Percentiles rank a stretch among this genome's conserved stretches.
Evolutionary conservation across 495 filamentous ascomycete genomes (phyloP).

Genomic region (Articulospora tetracladia): DNA sequence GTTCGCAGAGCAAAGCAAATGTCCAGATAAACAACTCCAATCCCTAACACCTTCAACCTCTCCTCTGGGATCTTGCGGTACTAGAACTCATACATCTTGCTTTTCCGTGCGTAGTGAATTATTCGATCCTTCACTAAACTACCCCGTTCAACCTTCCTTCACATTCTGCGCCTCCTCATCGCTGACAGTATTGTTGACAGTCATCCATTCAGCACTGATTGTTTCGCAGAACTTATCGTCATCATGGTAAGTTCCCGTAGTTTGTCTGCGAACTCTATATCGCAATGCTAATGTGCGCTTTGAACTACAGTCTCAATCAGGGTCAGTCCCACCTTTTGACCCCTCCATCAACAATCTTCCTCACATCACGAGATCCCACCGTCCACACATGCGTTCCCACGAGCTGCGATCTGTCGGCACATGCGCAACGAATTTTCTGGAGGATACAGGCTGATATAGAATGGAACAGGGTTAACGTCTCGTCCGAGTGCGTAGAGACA

Average conservation of each 20-base stretch:
- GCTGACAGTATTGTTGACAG: conserved; percentile 17
- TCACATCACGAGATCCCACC: background rate
- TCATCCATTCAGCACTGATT: conserved; percentile 6
- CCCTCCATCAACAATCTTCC: conserved; percentile 14
- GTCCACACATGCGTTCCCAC: background rate
- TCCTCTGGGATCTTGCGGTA: background rate
- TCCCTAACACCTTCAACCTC: background rate
- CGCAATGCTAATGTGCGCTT: background rate
- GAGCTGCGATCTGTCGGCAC: background rate
- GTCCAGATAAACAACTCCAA: background rate
- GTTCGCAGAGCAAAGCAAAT: background rate
- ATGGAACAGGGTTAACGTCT: conserved; percentile 66
- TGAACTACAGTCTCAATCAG: conserved; percentile 58
- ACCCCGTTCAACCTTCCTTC: background rate
- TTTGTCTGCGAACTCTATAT: background rate
- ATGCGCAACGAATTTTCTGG: background rate
- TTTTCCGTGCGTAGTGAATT: background rate
- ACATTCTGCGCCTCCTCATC: background rate
- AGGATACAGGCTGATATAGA: background rate
- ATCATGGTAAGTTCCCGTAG: conserved; percentile 16
- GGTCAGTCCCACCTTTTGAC: conserved; percentile 45
- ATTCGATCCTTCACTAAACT: background rate
- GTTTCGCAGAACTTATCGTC: conserved; percentile 3
- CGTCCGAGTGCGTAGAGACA: conserved; percentile 70
- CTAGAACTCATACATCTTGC: background rate